Evolutionary conservation across 2,329 filamentous ascomycete species (phyloP).

Genomic region (Sclerotinia nivalis): DNA sequence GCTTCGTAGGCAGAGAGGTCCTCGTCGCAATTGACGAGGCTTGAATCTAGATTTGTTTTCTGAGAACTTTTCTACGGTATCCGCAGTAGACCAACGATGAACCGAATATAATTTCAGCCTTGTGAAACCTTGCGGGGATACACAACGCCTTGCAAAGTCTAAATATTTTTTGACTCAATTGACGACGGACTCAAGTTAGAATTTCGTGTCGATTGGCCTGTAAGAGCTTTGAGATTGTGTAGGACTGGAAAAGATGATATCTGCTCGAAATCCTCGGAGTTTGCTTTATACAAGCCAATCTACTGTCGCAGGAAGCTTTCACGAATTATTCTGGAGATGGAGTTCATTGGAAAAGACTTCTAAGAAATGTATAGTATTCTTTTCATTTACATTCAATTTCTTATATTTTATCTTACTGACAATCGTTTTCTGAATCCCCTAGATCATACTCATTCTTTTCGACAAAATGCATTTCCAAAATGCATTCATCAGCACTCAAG

Average conservation of each 20-base stretch:
- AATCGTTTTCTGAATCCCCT: not conserved
- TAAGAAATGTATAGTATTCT: conserved; percentile 11
- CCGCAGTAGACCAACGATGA: not conserved
- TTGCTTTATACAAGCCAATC: conserved; percentile 2
- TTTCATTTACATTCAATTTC: not conserved
- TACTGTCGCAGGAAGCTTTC: not conserved
- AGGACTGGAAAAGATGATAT: not conserved
- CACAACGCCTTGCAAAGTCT: not conserved
- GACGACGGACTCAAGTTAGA: not conserved
- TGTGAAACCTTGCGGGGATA: not conserved
- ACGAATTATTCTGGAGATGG: conserved; percentile 19
- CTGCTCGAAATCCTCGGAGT: not conserved
- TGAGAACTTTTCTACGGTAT: conserved; percentile 20
- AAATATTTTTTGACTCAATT: conserved; percentile 3
- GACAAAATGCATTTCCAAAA: not conserved
- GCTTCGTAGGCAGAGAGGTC: not conserved
- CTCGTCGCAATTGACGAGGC: conserved; percentile 11
- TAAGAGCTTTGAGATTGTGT: not conserved
- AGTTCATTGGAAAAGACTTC: not conserved
- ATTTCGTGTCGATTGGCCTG: not conserved
- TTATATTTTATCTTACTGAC: not conserved
- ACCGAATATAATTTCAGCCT: conserved; percentile 10
- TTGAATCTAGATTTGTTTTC: conserved; percentile 17
- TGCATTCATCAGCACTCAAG: not conserved
- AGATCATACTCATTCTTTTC: conserved; percentile 1